These are phyloP conservation scores for Zygotorulaspora chibaensis DNA, from an alignment of 805 yeast genomes.

Conservation along the genomic window DNA sequence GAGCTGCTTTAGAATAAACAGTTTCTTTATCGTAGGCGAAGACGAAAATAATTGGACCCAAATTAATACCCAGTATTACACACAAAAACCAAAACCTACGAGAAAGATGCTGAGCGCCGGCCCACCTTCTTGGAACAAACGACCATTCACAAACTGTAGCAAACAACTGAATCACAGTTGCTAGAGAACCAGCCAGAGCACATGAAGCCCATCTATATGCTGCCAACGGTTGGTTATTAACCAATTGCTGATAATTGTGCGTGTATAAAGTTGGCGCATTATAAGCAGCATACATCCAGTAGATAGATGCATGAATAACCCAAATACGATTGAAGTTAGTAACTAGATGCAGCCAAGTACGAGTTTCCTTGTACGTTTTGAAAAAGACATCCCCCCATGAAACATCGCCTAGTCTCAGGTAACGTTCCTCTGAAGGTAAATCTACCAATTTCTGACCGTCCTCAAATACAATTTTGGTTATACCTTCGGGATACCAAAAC, in stretches of 20 bases:
- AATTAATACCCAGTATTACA: slow-evolving; percentile 60
- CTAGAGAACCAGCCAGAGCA: slow-evolving; percentile 89
- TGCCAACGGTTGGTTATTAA: slow-evolving; percentile 81
- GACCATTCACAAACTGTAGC: slow-evolving; percentile 93
- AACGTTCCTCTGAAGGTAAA: slow-evolving; percentile 85
- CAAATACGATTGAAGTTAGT: slow-evolving; percentile 98
- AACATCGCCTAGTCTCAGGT: slow-evolving; percentile 82
- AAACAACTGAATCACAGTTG: slow-evolving; percentile 69
- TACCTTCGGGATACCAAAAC: slow-evolving; percentile 99
- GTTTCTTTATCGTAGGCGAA: slow-evolving; percentile 74
- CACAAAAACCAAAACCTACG: slow-evolving; percentile 80
- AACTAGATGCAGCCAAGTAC: slow-evolving; percentile 95
- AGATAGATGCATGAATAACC: slow-evolving; percentile 85
- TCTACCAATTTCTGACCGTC: slow-evolving; percentile 93
- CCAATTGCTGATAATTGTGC: slow-evolving; percentile 73
- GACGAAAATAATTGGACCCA: slow-evolving; percentile 83
- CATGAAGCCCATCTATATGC: slow-evolving; percentile 91
- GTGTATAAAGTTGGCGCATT: slow-evolving; percentile 92
- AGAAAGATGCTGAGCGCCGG: slow-evolving; percentile 95
- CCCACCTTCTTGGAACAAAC: slow-evolving; percentile 97
- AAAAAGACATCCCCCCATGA: slow-evolving; percentile 89
- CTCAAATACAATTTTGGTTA: slow-evolving; percentile 82
- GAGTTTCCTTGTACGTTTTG: slow-evolving; percentile 91
- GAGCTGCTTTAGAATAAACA: slow-evolving; percentile 65
- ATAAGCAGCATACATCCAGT: slow-evolving; percentile 94